Evolutionary conservation across 257 asterid genomes (phyloP).

Genomic region (Plantago elongata): DNA sequence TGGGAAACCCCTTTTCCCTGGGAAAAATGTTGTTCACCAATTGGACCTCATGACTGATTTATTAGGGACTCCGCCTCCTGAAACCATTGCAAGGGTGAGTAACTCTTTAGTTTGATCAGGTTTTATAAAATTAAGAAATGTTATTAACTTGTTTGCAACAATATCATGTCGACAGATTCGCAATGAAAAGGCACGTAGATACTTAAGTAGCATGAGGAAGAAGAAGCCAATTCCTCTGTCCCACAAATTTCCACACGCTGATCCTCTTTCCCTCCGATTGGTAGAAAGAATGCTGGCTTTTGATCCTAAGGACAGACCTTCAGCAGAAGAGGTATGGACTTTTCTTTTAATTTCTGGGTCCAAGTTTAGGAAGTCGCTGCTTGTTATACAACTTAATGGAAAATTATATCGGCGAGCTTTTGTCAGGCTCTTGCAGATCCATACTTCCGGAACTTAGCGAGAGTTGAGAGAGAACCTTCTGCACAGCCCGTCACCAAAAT

Average conservation of each 20-base stretch:
- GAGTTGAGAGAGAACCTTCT: slow-evolving; percentile 96
- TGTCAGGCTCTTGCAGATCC: slow-evolving; percentile 98
- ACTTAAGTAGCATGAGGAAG: slow-evolving; percentile 94
- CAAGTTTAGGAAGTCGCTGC: background rate
- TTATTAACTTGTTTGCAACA: slow-evolving; percentile 19
- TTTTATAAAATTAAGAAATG: background rate
- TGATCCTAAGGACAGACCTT: slow-evolving; percentile 92
- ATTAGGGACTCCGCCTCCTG: slow-evolving; percentile 89
- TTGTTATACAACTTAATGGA: slow-evolving; percentile 20
- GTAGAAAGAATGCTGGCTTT: slow-evolving; percentile 93
- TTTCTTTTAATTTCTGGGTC: background rate
- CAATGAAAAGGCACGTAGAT: slow-evolving; percentile 96
- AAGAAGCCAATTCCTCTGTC: slow-evolving; percentile 72
- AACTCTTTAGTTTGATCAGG: background rate
- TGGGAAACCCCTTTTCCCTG: slow-evolving; percentile 93
- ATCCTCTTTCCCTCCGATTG: slow-evolving; percentile 81
- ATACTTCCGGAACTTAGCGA: slow-evolving; percentile 89
- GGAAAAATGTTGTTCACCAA: slow-evolving; percentile 95
- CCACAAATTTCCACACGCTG: slow-evolving; percentile 84
- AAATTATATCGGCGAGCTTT: slow-evolving; percentile 28
- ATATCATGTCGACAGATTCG: slow-evolving; percentile 55
- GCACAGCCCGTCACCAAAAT: slow-evolving; percentile 92
- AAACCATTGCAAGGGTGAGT: slow-evolving; percentile 83
- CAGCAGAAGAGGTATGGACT: slow-evolving; percentile 72
- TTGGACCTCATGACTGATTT: slow-evolving; percentile 92